Base-by-base conservation (phyloP, 495 filamentous ascomycete species). In the Xylaria longipes region DNA sequence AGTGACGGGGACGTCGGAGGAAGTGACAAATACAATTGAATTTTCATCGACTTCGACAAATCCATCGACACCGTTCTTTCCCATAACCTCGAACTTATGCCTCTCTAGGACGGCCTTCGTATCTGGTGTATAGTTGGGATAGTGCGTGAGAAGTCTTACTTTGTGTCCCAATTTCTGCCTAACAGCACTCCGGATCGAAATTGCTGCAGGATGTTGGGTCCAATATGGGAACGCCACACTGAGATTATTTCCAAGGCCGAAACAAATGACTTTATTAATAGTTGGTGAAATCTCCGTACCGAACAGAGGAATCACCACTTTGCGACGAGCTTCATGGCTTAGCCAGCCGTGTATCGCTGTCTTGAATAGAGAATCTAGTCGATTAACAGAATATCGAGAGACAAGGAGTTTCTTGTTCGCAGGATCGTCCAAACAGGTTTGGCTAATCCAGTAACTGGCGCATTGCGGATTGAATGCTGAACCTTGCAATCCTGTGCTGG, bases 1-100 rank as follows among this genome's bases (percentile, higher is more conserved):
- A 33, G 76, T 76, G 3, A 79, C 75, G 5, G 74, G 71, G 1
- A 74, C 56, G 20, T 74, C 67, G 0, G 74, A 57, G 5, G 22
- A 4, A 35, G 71, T 70, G 3, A 65, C 71, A 22, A 80, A 69
- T 0, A 81, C 74, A 0, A 77, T 8, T 0, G 74, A 75, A 20
- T 46, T 46, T 6, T 79, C 68, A 37, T 79, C 75, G 2, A 80
- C 63, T 20, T 77, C 50, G 1, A 80, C 45, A 57, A 81, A 79
- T 0, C 74, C 79, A 3, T 72, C 56, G 1, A 70, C n/a, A 3
- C 56, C 56, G 41, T 50, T 12, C 20, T 0, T 2, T 1, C 65
- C 65, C 20, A 52, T n/a, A 3, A 63, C 29, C 68, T 62, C 57
- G 29, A 70, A 63, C 8, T 33, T 57, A 3, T 22, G 4, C 11